Evolutionary conservation across 169 alveolate genomes (phyloP).

Genomic region (Plasmodium cynomolgi): DNA sequence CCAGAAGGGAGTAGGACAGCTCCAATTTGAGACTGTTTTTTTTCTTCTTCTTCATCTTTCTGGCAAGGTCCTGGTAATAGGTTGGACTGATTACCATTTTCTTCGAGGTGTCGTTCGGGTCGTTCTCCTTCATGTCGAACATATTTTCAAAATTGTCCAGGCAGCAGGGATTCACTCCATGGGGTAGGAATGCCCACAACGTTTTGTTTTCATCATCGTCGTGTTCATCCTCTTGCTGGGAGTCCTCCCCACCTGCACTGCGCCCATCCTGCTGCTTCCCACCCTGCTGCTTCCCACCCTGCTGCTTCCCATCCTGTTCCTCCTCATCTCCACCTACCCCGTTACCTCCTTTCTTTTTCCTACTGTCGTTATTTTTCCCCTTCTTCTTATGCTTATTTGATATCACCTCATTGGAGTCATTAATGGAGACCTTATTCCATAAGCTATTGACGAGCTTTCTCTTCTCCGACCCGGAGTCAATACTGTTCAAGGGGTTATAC

Average conservation of each 20-base stretch:
- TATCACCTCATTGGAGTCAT: conserved; percentile 11
- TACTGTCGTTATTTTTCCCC: background rate
- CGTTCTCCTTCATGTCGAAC: background rate
- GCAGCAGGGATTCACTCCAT: conserved; percentile 69
- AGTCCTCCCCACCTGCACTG: background rate
- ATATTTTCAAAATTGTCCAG: background rate
- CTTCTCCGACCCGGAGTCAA: conserved; percentile 30
- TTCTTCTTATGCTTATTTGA: conserved; percentile 64
- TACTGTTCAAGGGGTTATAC: conserved; percentile 37
- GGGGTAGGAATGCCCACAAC: conserved; percentile 70
- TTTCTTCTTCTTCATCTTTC: background rate
- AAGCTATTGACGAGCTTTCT: conserved; percentile 18
- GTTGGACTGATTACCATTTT: background rate
- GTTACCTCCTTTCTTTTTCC: background rate
- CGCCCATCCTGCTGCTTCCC: background rate
- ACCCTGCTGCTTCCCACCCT: background rate
- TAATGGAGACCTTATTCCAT: conserved; percentile 68
- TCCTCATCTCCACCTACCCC: background rate
- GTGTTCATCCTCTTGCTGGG: background rate
- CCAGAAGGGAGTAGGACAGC: conserved; percentile 36
- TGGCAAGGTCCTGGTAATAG: conserved; percentile 31
- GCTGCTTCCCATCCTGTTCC: background rate
- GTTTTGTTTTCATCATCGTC: conserved; percentile 36
- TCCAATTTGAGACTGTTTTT: background rate
- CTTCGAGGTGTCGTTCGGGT: background rate